Evolutionary conservation across 345 rosid species (phyloP), one percentile per base, ranked within the genome.

Genomic region (Turritis glabra): DNA sequence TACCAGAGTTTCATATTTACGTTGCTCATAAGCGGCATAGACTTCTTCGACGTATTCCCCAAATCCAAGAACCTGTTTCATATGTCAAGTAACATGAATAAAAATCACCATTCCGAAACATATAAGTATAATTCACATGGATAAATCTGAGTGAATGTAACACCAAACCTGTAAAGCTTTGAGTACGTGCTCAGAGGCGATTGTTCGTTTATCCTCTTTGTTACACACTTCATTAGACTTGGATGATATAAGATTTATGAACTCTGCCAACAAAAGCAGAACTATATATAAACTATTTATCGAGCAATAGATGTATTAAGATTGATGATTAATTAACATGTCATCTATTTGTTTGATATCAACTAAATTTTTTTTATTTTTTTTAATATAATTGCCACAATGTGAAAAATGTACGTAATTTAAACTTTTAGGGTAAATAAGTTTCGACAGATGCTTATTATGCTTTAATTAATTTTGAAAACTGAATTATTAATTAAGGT

Each of bases 151-250:
- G 0, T 22, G 19, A n/a, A 68, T 33, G 4, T 17, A 48, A 40
- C 4, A 46, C 44, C 30, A 25, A 79, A 95, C 97, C 99, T 89
- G 82, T 72, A 96, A 79, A 26, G 99, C 99, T 87, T 88, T 96
- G 67, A 96, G 93, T 12, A 96, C 99, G 63, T 96, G 99, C 85
- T 96, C 99, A 51, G 99, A 98, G 1, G 98, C 97, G 76, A 96
- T 96, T 1, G 99, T 96, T 55, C 98, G 88, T 82, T 87, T 96
- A 10, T 96, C 99, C 84, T 89, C 99, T 84, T 88, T 87, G 81
- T 83, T 82, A 77, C 99, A 96, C 12, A 96, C 99, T 61, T 96
- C 99, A 59, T 96, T 96, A 27, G 99, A 92, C 88, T 96, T 98
- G 0, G 99, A 96, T 5, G 99, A 96, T 68, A 96, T 79, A 22